Percentiles rank a stretch among this genome's conserved stretches.
These are phyloP conservation scores for Rhizodiscina lignyota DNA, from an alignment of 495 filamentous ascomycete species.

Conservation along the genomic window DNA sequence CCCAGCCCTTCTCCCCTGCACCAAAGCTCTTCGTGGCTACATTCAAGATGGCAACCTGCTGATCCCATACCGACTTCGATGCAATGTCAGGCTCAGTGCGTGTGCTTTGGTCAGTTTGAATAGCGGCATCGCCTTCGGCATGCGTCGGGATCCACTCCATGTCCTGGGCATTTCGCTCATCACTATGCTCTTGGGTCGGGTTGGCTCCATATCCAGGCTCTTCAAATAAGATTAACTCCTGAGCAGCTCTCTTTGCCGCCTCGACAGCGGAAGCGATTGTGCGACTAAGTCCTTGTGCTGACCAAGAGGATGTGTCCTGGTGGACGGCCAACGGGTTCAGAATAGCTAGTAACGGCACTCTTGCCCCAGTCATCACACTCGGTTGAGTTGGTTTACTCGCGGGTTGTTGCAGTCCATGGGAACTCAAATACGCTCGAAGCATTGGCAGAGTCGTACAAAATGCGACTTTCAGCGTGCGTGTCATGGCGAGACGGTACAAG, in stretches of 20 bases:
- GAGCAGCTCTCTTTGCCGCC: constrained; percentile 23
- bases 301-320: constrained; percentile 60
- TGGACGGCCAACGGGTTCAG: constrained; percentile 54
- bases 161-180: constrained; percentile 3
- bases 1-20: constrained; percentile 40
- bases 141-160: constrained; percentile 2
- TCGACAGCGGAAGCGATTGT: constrained; percentile 55
- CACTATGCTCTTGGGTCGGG: not conserved
- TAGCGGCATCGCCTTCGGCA: not conserved
- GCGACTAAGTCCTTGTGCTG: constrained; percentile 62
- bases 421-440: constrained; percentile 52
- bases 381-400: not conserved
- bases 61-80: constrained; percentile 17
- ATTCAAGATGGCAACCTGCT: constrained; percentile 24
- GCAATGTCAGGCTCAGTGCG: not conserved
- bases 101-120: not conserved
- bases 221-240: constrained; percentile 16
- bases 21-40: constrained; percentile 22
- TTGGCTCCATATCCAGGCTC: constrained; percentile 19
- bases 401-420: constrained; percentile 26
- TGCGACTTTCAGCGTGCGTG: constrained; percentile 46
- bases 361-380: not conserved
- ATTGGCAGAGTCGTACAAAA: constrained; percentile 62
- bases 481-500: constrained; percentile 48
- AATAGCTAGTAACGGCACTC: constrained; percentile 35